Evolutionary conservation across 2,329 filamentous ascomycete species (phyloP).

Genomic region (Exophiala aquamarina): DNA sequence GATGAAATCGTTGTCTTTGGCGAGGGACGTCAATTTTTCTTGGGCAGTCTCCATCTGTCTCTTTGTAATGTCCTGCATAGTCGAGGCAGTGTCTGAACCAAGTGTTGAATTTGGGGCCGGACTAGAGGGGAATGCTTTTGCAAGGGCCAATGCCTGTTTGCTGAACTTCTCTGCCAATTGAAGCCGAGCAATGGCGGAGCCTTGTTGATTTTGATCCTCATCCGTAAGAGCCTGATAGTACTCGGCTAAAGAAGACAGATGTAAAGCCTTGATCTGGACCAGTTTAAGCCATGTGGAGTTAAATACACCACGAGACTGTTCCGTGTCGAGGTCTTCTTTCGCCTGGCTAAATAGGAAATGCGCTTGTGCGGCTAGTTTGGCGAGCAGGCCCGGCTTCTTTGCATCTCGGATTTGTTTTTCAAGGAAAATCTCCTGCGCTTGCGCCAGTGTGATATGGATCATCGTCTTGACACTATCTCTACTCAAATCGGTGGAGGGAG

Average conservation of each 20-base stretch:
- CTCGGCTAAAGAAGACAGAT: constrained; percentile 83
- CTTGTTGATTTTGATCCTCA: constrained; percentile 83
- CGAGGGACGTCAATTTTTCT: constrained; percentile 72
- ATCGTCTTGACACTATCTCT: constrained; percentile 93
- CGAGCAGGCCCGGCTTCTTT: constrained; percentile 88
- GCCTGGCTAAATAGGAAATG: constrained; percentile 85
- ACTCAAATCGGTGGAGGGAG: constrained; percentile 92
- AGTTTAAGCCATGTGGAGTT: constrained; percentile 91
- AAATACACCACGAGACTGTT: constrained; percentile 85
- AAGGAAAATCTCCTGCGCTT: constrained; percentile 94
- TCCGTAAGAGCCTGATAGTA: constrained; percentile 93
- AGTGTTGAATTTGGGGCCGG: constrained; percentile 81
- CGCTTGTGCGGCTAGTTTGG: constrained; percentile 89
- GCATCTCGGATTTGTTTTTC: constrained; percentile 92
- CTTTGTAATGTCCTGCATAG: constrained; percentile 78
- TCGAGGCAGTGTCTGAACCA: constrained; percentile 71
- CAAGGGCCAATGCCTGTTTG: constrained; percentile 73
- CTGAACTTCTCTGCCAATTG: constrained; percentile 76
- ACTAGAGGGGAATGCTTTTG: constrained; percentile 76
- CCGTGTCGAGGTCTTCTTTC: constrained; percentile 86
- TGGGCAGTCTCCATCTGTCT: constrained; percentile 78
- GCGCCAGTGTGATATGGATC: constrained; percentile 89
- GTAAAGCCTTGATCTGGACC: constrained; percentile 68
- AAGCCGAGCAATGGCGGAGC: constrained; percentile 77
- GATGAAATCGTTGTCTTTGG: constrained; percentile 97